phyloP scores from a whole-genome alignment of 108 stramenopile species.

The Nannochloropsis gaditana region DNA sequence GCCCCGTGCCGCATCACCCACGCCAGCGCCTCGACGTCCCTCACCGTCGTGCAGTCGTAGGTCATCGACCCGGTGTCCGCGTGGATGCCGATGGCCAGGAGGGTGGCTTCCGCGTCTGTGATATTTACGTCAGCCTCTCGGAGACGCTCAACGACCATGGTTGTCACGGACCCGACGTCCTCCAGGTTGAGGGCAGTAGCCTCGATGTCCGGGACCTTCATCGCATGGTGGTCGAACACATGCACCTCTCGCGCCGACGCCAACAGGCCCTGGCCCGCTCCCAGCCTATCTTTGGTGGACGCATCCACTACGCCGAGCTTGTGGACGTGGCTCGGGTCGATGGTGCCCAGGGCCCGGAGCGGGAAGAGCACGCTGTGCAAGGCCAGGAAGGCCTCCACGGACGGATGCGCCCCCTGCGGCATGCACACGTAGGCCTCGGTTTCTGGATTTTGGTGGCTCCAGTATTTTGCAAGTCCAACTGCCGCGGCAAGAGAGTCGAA shows the following conservation, averaged over 20 bases:
- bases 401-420: constrained; percentile 87
- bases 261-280: constrained; percentile 69
- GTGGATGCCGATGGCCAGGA: constrained; percentile 83
- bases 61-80: constrained; percentile 84
- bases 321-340: constrained; percentile 50
- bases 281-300: constrained; percentile 73
- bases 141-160: constrained; percentile 72
- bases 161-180: constrained; percentile 75
- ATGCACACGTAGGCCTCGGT: constrained; percentile 76
- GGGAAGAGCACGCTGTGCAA: constrained; percentile 87
- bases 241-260: constrained; percentile 68
- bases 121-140: constrained; percentile 56
- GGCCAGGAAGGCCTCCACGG: constrained; percentile 72
- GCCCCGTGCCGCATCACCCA: constrained; percentile 83
- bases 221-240: constrained; percentile 85
- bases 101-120: constrained; percentile 76
- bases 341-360: constrained; percentile 63
- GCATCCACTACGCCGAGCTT: constrained; percentile 77
- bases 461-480: constrained; percentile 40
- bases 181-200: constrained; percentile 65
- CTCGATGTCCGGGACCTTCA: constrained; percentile 73
- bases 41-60: constrained; percentile 82
- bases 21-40: constrained; percentile 74
- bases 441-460: constrained; percentile 22
- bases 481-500: constrained; percentile 40